These are phyloP conservation scores for Salinomyces thailandicus DNA, from an alignment of 2,329 filamentous ascomycete species.

Conservation along the genomic window DNA sequence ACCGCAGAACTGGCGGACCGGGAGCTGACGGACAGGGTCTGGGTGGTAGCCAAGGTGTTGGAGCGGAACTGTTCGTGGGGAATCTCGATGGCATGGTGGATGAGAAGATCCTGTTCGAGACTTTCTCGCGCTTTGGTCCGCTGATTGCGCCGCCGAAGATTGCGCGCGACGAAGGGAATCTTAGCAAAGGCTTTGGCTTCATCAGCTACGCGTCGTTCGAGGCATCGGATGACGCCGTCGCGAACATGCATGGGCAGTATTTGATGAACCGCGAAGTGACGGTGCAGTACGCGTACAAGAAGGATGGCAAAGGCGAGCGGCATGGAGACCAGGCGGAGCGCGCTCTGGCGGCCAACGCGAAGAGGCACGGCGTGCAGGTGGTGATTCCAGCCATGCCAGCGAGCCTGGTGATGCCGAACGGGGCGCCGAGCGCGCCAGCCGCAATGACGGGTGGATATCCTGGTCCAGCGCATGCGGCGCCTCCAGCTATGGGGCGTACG, in stretches of 20 bases:
- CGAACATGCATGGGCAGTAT: conserved; percentile 91
- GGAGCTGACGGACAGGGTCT: conserved; percentile 80
- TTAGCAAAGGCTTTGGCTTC: conserved; percentile 93
- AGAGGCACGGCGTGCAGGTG: conserved; percentile 84
- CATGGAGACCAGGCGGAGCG: conserved; percentile 92
- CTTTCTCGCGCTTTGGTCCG: conserved; percentile 82
- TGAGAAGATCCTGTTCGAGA: conserved; percentile 93
- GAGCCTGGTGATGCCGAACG: conserved; percentile 50
- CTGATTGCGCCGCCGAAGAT: conserved; percentile 81
- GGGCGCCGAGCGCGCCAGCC: conserved; percentile 32
- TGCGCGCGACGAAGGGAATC: conserved; percentile 75
- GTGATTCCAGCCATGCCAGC: conserved; percentile 66
- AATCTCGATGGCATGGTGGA: conserved; percentile 92
- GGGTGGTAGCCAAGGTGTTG: conserved; percentile 80
- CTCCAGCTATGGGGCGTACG: conserved; percentile 1
- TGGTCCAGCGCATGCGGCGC: neutral
- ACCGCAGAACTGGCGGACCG: conserved; percentile 72
- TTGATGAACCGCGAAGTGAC: conserved; percentile 94
- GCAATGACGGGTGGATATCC: conserved; percentile 28
- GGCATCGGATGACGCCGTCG: conserved; percentile 79
- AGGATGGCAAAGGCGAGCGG: conserved; percentile 92
- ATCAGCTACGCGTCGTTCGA: conserved; percentile 91
- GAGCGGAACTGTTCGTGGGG: conserved; percentile 92
- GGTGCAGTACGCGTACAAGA: conserved; percentile 98
- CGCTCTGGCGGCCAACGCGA: conserved; percentile 81